Evolutionary conservation across 345 rosid genomes (phyloP), one percentile per base, ranked within the genome.

Genomic region (Salix koriyanagi): DNA sequence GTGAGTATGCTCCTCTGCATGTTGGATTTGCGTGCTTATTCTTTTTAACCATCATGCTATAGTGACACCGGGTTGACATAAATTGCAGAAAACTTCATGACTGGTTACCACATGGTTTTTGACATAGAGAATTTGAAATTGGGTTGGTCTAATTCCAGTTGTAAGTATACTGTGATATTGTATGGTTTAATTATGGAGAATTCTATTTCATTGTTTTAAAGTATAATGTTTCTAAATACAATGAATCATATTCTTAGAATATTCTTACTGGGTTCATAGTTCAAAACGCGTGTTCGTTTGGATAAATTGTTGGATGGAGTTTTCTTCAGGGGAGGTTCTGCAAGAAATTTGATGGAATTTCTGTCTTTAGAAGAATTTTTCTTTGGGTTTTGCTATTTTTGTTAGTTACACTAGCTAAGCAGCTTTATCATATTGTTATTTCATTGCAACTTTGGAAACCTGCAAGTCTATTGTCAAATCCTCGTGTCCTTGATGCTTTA

Each of bases 51-150:
- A 32, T 28, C 26, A 16, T 7, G 68, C 13, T 39, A 28, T 26
- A 9, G 36, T 44, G 32, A 50, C 32, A 21, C 46, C 37, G 19
- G 11, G 7, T 48, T 66, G 14, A 70, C 23, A 34, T 70, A 44
- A 44, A 65, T 13, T 81, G 93, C 93, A 94, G 98, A 92, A 85
- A 92, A 94, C 86, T 88, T 89, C 88, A 89, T 94, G 97, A 83
- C 82, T 1, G 94, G 97, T 41, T 90, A 92, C 60, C 84, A 84
- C 36, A 77, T 94, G 73, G 97, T 94, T 71, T 94, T 92, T 82
- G 94, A 94, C 77, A 86, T 91, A 76, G 98, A 92, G 80, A 87
- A 87, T 79, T 75, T 91, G 87, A 92, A 85, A 88, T 84, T 92
- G 70, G 91, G 93, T 64, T 94, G 98, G 98, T 94, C 98, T 52